Percentiles rank a stretch among this genome's conserved stretches.
phyloP scores from a whole-genome alignment of 176 grass and related monocot genomes.

The sorghum (Sorghum bicolor) region Sorghum_bicolor_NCBIv3 NC_012870.2:2083001-2083500 shows the following conservation, averaged over 20 bases:
- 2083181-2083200: slow-evolving; percentile 38
- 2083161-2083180: slow-evolving; percentile 36
- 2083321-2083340: slow-evolving; percentile 27
- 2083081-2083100: slow-evolving; percentile 40
- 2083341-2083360: slow-evolving; percentile 32
- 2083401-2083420: slow-evolving; percentile 39
- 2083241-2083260: slow-evolving; percentile 10
- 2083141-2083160: not conserved
- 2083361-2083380: slow-evolving; percentile 19
- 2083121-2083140: not conserved
- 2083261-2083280: slow-evolving; percentile 23
- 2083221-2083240: slow-evolving; percentile 17
- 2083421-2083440: slow-evolving; percentile 31
- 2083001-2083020: not conserved
- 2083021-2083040: not conserved
- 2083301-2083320: slow-evolving; percentile 19
- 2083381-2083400: slow-evolving; percentile 33
- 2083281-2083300: slow-evolving; percentile 41
- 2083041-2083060: not conserved
- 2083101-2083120: slow-evolving; percentile 12
- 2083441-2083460: not conserved
- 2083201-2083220: slow-evolving; percentile 2
- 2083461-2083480: slow-evolving; percentile 31
- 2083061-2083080: slow-evolving; percentile 46
- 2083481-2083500: slow-evolving; percentile 39